Evolutionary conservation across 2,329 filamentous ascomycete species (phyloP).

Genomic region (Didymella sp.): DNA sequence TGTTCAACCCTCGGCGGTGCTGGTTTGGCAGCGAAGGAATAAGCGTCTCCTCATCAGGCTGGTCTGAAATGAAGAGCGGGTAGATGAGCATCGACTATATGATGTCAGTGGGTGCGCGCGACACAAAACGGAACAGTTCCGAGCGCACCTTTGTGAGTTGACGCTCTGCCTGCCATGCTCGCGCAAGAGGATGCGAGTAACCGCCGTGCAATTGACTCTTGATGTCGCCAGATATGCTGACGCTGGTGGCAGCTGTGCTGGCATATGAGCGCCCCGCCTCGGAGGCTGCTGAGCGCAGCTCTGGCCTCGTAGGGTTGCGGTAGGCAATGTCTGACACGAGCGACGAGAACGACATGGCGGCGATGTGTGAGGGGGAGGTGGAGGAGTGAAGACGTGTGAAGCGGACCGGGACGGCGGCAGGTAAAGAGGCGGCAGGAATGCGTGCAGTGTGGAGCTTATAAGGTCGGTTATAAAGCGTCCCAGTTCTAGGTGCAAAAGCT

Average conservation of each 20-base stretch:
- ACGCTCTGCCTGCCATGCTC: constrained; percentile 61
- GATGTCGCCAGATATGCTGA: constrained; percentile 61
- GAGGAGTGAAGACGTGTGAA: constrained; percentile 1
- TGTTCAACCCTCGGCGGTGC: constrained; percentile 85
- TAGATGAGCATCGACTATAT: constrained; percentile 95
- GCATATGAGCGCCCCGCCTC: constrained; percentile 58
- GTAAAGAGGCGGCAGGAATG: constrained; percentile 2
- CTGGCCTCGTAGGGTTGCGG: constrained; percentile 52
- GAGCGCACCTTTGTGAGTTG: constrained; percentile 58
- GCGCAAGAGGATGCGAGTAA: constrained; percentile 59
- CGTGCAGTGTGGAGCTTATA: constrained; percentile 11
- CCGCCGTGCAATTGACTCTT: constrained; percentile 60
- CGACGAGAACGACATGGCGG: constrained; percentile 59
- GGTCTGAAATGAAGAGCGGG: constrained; percentile 94
- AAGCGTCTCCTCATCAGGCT: constrained; percentile 86
- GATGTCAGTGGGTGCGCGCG: constrained; percentile 27
- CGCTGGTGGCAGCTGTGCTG: constrained; percentile 60
- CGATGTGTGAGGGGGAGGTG: background rate
- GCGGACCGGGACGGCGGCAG: background rate
- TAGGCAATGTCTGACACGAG: constrained; percentile 61
- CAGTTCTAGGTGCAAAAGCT: constrained; percentile 14
- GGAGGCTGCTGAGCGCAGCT: constrained; percentile 56
- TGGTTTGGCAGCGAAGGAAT: constrained; percentile 94
- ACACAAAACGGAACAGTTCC: constrained; percentile 1
- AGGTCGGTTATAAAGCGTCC: constrained; percentile 18